Base-by-base conservation (phyloP, 202 grass and related monocot genomes). In the Brachypodium distachyon region DNA sequence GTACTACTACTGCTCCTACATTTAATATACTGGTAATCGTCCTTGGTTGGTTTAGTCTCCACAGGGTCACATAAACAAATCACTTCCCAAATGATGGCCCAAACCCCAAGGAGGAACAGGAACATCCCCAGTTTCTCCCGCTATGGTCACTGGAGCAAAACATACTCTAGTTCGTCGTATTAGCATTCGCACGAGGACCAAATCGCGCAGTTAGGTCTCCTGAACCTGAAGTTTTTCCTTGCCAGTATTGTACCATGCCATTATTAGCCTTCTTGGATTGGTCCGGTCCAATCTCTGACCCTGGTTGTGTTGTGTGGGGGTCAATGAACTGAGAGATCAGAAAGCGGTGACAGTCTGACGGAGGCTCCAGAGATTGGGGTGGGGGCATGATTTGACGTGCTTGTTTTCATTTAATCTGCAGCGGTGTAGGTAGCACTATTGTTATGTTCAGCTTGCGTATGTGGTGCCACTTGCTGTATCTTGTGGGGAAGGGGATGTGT, bases 351-450 rank as follows among this genome's bases (percentile, higher is more conserved):
- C 37, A 25, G 46, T 22, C 1, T 23, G 17, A 4, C 33, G 39
- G 31, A 68, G 68, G 59, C 11, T 40, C 47, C 14, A 66, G 47
- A 73, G 67, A 31, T 46, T 55, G 34, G 21, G 72, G 51, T 4
- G 67, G 49, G 68, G 47, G 36, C 76, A 79, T 6, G 76, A 69
- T 74, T 74, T 67, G 41, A 41, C 49, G 26, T 85, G 51, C 22
- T 85, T 79, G 50, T 27, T 31, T 56, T 73, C 76, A 49, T 85
- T 79, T 46, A 78, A 56, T 73, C 29, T 37, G 49, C 83, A 73
- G 67, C 75, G 23, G 67, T 37, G 68, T 47, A 66, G 33, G 16
- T 18, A 51, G 13, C 67, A 14, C 43, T 19, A 21, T 14, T 40
- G n/a, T 3, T 18, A 48, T 51, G 58, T 33, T 75, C 25, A 43